Evolutionary conservation across 2,329 filamentous ascomycete genomes (phyloP).

Genomic region (Alternaria conjuncta): DNA sequence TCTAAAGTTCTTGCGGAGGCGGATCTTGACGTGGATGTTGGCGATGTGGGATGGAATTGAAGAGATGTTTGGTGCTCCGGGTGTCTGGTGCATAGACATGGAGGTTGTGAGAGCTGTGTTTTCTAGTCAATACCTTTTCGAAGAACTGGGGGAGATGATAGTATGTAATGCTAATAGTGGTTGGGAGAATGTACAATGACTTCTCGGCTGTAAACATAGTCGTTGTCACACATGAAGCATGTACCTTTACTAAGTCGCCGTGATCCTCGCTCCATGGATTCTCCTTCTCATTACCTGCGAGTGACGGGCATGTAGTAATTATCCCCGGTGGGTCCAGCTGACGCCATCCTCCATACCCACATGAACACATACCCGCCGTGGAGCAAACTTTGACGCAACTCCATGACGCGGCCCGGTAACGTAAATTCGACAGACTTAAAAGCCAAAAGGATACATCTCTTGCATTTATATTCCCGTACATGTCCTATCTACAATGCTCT

Average conservation of each 20-base stretch:
- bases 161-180: not conserved
- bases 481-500: conserved; percentile 7
- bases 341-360: not conserved
- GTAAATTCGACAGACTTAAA: not conserved
- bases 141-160: not conserved
- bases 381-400: not conserved
- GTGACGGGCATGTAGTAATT: not conserved
- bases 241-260: not conserved
- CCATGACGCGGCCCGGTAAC: not conserved
- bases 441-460: not conserved
- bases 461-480: conserved; percentile 1
- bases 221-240: not conserved
- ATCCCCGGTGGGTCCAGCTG: not conserved
- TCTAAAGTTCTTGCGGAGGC: not conserved
- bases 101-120: not conserved
- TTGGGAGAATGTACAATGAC: not conserved
- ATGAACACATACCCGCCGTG: not conserved
- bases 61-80: not conserved
- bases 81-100: not conserved
- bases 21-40: not conserved
- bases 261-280: not conserved
- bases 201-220: not conserved
- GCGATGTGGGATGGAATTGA: not conserved
- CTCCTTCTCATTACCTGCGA: not conserved
- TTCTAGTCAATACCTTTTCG: not conserved